A percentile compares a stretch with the other conserved stretches of the same genome.
Evolutionary conservation across 768 basidiomycete species (phyloP).

Genomic region (Lentinula sp.): DNA sequence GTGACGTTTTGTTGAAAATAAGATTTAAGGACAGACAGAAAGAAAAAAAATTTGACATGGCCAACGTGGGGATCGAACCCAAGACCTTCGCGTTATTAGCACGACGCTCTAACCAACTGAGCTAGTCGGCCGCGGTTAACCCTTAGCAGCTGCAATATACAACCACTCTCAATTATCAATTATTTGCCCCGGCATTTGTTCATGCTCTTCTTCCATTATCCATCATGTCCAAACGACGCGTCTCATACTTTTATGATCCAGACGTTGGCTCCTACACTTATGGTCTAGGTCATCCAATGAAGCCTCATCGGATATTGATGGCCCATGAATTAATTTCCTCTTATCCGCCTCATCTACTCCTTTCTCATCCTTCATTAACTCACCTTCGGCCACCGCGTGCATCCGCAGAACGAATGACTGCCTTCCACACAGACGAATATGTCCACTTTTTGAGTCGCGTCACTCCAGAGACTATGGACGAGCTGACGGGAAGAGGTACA

Average conservation of each 20-base stretch:
- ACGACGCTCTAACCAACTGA: conserved; percentile 84
- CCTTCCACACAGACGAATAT: conserved; percentile 98
- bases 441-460: conserved; percentile 86
- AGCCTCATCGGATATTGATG: conserved; percentile 91
- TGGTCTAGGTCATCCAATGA: conserved; percentile 90
- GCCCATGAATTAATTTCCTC: conserved; percentile 88
- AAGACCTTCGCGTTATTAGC: conserved; percentile 56
- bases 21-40: too few relatives aligned
- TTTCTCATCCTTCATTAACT: not conserved
- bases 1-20: too few relatives aligned
- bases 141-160: too few relatives aligned
- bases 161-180: too few relatives aligned
- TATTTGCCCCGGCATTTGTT: too few relatives aligned
- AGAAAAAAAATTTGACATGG: conserved; percentile 22
- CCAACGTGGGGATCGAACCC: conserved; percentile 79
- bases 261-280: conserved; percentile 75
- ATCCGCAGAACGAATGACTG: conserved; percentile 72
- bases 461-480: conserved; percentile 85
- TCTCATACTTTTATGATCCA: conserved; percentile 62
- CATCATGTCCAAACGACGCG: conserved; percentile 63
- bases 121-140: conserved; percentile 62
- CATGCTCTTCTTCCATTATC: not conserved
- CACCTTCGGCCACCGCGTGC: conserved; percentile 53
- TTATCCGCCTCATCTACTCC: conserved; percentile 38
- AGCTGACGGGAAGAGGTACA: conserved; percentile 77